Evolutionary conservation across 805 yeast genomes (phyloP).

Genomic region (Barnettozyma pratensis): DNA sequence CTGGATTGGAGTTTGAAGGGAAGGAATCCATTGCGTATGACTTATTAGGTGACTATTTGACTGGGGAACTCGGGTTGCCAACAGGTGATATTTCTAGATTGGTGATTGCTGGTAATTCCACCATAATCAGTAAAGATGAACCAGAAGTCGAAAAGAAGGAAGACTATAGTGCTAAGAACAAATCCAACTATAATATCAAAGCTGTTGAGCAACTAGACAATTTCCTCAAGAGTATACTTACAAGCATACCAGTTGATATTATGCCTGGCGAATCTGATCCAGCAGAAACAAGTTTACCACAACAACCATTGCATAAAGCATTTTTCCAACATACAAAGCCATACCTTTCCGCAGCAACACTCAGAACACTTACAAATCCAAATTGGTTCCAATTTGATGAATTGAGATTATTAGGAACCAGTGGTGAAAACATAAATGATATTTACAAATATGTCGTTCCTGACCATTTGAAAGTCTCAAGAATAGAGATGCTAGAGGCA

Average conservation of each 20-base stretch:
- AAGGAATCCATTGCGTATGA: slow-evolving; percentile 43
- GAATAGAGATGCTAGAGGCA: slow-evolving; percentile 56
- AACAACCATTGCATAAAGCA: slow-evolving; percentile 81
- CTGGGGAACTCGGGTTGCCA: slow-evolving; percentile 58
- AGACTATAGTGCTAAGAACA: slow-evolving; percentile 45
- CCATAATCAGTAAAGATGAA: slow-evolving; percentile 24
- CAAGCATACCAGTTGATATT: slow-evolving; percentile 62
- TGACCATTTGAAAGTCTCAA: slow-evolving; percentile 26
- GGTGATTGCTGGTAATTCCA: slow-evolving; percentile 71
- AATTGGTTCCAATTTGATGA: slow-evolving; percentile 58
- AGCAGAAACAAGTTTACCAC: slow-evolving; percentile 79
- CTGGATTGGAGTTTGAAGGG: slow-evolving; percentile 65
- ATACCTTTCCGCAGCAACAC: slow-evolving; percentile 33
- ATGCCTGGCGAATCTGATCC: slow-evolving; percentile 90
- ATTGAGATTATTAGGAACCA: slow-evolving; percentile 57
- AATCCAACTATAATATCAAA: slow-evolving; percentile 44
- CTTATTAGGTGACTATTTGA: slow-evolving; percentile 60
- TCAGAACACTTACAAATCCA: slow-evolving; percentile 63
- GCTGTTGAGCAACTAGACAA: slow-evolving; percentile 53
- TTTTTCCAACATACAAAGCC: slow-evolving; percentile 47
- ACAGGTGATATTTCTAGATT: slow-evolving; percentile 40
- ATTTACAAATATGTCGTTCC: slow-evolving; percentile 60
- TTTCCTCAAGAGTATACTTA: slow-evolving; percentile 50
- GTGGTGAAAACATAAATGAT: slow-evolving; percentile 85
- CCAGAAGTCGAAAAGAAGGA: slow-evolving; percentile 19